These are phyloP conservation scores for Colletotrichum cereale DNA, from an alignment of 2,329 filamentous ascomycete species.

Conservation along the genomic window DNA sequence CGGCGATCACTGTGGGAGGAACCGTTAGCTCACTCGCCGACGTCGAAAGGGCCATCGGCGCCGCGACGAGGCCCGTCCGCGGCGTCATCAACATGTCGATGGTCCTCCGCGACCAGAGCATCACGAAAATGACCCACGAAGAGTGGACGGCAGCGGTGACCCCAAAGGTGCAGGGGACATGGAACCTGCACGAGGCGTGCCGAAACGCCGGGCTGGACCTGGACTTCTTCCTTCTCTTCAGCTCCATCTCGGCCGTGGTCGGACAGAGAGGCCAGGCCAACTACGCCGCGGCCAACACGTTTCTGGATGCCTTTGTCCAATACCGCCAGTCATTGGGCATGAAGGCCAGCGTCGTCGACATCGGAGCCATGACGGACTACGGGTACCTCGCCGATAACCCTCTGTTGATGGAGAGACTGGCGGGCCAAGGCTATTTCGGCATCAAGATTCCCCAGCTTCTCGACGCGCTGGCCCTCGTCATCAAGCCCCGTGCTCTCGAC, in stretches of 20 bases:
- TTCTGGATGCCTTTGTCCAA: constrained; percentile 54
- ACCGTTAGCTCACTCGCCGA: constrained; percentile 39
- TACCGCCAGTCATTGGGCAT: constrained; percentile 51
- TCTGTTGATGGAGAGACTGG: constrained; percentile 28
- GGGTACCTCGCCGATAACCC: constrained; percentile 50
- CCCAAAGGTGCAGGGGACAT: constrained; percentile 52
- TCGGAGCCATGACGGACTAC: constrained; percentile 51
- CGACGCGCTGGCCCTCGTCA: constrained; percentile 15
- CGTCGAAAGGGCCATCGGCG: constrained; percentile 44
- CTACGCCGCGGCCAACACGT: constrained; percentile 56
- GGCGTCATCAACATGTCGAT: constrained; percentile 58
- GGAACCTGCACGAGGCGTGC: constrained; percentile 51
- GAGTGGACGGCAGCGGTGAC: constrained; percentile 46
- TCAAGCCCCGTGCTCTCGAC: background rate
- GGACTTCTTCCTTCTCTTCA: constrained; percentile 49
- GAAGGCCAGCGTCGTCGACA: constrained; percentile 53
- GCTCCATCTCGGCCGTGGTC: constrained; percentile 47
- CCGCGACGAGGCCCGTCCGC: constrained; percentile 46
- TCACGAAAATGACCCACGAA: constrained; percentile 49
- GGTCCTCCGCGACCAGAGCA: constrained; percentile 45
- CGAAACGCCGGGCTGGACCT: constrained; percentile 40
- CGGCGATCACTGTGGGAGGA: background rate
- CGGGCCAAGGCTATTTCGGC: constrained; percentile 22
- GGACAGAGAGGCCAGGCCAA: constrained; percentile 54
- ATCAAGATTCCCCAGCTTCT: constrained; percentile 39